Evolutionary conservation across 345 rosid genomes (phyloP).

Genomic region (Carallia brachiata): DNA sequence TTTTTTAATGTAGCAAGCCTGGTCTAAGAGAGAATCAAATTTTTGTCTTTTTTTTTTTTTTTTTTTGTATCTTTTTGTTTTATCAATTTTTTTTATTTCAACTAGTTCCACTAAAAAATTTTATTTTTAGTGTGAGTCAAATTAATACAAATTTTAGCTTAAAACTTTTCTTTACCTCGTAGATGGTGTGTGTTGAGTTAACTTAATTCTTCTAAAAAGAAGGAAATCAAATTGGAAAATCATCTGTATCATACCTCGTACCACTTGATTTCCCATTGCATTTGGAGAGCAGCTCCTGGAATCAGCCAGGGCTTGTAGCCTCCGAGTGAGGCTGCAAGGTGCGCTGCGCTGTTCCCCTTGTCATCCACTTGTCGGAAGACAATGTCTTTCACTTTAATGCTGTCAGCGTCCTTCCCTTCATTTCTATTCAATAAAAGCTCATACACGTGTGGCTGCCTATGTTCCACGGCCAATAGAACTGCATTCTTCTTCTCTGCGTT

Average conservation of each 20-base stretch:
- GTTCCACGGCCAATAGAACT: conserved; percentile 25
- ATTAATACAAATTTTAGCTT: no score
- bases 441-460: conserved; percentile 17
- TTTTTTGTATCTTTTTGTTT: no score
- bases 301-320: conserved; percentile 14
- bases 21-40: no score
- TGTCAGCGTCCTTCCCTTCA: not conserved
- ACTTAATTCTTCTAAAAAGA: not conserved
- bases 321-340: conserved; percentile 20
- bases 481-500: conserved; percentile 23
- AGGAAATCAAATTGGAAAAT: no score
- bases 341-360: conserved; percentile 23
- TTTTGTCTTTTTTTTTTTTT: no score
- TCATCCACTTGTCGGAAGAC: conserved; percentile 16
- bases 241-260: conserved; percentile 6
- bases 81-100: no score
- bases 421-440: not conserved
- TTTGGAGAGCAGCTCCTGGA: conserved; percentile 26
- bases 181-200: not conserved
- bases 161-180: no score
- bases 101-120: no score
- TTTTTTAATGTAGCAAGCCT: no score
- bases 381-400: not conserved
- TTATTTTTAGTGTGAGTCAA: no score
- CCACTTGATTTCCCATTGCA: conserved; percentile 36